Conservation (phyloP, 306 rosid genomes). For the Leucaena leucocephala region DNA sequence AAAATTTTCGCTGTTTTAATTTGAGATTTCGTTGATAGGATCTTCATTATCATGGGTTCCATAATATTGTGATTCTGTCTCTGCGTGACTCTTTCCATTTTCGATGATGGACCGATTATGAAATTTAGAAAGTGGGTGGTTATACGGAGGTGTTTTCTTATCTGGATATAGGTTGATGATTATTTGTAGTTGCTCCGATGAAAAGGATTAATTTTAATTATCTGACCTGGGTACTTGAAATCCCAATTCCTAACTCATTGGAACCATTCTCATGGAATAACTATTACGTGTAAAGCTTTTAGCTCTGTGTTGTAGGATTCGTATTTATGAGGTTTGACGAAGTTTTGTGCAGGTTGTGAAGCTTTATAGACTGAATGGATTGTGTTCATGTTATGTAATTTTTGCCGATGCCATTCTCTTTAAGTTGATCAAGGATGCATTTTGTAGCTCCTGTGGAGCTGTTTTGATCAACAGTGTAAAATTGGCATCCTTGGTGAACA, state of each 20-base stretch:
- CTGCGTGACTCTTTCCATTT: background rate
- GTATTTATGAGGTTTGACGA: background rate
- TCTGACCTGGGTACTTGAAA: background rate
- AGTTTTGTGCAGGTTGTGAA: background rate
- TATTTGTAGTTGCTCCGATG: background rate
- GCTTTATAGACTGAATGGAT: background rate
- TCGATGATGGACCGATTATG: background rate
- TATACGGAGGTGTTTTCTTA: background rate
- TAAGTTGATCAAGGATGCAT: slow-evolving; percentile 6
- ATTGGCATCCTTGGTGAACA: background rate
- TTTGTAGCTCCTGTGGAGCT: background rate
- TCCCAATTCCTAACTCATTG: background rate
- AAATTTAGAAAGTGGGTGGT: background rate
- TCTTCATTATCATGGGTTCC: slow-evolving; percentile 22
- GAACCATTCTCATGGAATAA: background rate
- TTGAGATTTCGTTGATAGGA: slow-evolving; percentile 1
- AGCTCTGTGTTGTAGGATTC: background rate
- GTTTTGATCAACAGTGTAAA: background rate
- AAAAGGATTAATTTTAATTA: background rate
- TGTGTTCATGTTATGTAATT: background rate
- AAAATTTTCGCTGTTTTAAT: background rate
- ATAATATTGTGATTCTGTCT: background rate
- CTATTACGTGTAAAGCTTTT: background rate
- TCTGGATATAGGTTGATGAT: slow-evolving; percentile 17
- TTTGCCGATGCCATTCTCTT: background rate